Percentiles rank a stretch among this genome's conserved stretches.
Conservation (phyloP, 2,329 filamentous ascomycete genomes). For the Penicillium sp. region DNA sequence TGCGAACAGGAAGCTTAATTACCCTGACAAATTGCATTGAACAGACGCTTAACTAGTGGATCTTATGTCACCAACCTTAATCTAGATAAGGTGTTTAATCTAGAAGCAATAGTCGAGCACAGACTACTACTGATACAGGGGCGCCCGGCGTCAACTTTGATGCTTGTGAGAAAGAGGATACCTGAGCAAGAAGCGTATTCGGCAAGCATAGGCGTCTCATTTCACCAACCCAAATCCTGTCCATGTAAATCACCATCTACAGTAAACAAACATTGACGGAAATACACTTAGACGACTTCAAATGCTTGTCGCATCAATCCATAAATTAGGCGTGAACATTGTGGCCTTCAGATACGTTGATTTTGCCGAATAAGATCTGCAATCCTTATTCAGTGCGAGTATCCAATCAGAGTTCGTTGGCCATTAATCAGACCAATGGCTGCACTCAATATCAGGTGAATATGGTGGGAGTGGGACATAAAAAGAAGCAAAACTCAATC, state of each 20-base stretch:
- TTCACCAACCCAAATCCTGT: not conserved
- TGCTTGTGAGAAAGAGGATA: too few species aligned
- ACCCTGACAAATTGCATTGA: not conserved
- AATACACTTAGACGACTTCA: not conserved
- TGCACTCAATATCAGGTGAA: not conserved
- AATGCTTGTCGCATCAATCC: not conserved
- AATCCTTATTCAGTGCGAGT: not conserved
- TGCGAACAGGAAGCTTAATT: not conserved
- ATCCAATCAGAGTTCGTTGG: not conserved
- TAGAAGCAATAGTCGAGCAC: not conserved
- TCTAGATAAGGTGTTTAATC: not conserved
- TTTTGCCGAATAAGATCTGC: not conserved
- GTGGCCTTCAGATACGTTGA: not conserved
- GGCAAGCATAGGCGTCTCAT: not conserved
- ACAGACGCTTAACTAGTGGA: not conserved
- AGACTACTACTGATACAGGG: not conserved
- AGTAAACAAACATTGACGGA: not conserved
- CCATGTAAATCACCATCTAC: not conserved
- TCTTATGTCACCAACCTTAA: not conserved
- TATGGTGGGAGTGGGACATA: not conserved
- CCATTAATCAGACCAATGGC: not conserved
- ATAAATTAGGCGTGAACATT: not conserved
- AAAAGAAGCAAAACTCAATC: not conserved
- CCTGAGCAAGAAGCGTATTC: not conserved
- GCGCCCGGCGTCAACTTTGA: too few species aligned